A percentile compares a stretch with the other conserved stretches of the same genome.
Evolutionary conservation across 768 basidiomycete genomes (phyloP).

Genomic region (Termitomyces sp.): DNA sequence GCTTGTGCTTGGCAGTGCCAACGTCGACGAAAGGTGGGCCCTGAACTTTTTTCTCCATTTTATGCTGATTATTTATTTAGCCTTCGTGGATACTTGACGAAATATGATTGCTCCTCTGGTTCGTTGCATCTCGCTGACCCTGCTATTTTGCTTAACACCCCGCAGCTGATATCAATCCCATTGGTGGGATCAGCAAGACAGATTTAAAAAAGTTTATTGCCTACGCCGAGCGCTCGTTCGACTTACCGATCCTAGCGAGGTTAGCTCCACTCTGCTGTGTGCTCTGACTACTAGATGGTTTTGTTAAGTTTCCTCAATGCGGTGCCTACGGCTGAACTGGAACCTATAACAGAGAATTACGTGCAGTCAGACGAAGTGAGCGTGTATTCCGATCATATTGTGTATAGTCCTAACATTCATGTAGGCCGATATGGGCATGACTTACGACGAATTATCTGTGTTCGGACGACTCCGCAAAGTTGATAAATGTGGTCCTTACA

Average conservation of each 20-base stretch:
- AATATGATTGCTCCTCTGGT: slow-evolving; percentile 96
- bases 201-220: slow-evolving; percentile 95
- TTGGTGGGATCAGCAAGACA: slow-evolving; percentile 96
- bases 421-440: slow-evolving; percentile 99
- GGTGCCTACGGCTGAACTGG: slow-evolving; percentile 92
- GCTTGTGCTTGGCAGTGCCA: slow-evolving; percentile 95
- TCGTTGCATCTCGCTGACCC: slow-evolving; percentile 11
- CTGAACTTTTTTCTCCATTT: neutral
- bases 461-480: slow-evolving; percentile 93
- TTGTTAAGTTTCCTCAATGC: slow-evolving; percentile 78
- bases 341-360: slow-evolving; percentile 91
- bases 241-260: slow-evolving; percentile 81
- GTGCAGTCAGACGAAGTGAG: slow-evolving; percentile 92
- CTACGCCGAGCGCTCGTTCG: slow-evolving; percentile 72
- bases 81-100: slow-evolving; percentile 93
- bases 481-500: slow-evolving; percentile 97
- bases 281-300: neutral
- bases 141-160: neutral
- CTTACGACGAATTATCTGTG: slow-evolving; percentile 92
- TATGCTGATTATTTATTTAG: slow-evolving; percentile 32
- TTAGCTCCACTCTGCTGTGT: slow-evolving; percentile 23
- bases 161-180: slow-evolving; percentile 94
- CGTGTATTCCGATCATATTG: neutral
- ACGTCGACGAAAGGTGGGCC: slow-evolving; percentile 90
- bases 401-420: slow-evolving; percentile 4